Evolutionary conservation across 345 rosid species (phyloP).

Genomic region (Ceriops zippeliana): DNA sequence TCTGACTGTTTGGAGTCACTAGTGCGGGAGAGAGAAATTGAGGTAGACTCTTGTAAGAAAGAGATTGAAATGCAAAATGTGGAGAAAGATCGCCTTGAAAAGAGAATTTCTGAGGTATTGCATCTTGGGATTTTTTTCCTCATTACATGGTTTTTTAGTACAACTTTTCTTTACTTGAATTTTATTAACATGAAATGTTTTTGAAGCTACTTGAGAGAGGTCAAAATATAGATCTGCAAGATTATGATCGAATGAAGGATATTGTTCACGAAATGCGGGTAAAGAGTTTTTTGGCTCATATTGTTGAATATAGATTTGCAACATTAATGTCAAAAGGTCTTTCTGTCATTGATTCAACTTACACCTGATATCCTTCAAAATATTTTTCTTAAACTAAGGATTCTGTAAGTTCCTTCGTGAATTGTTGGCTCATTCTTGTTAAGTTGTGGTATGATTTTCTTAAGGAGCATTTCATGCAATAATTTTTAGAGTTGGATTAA

Average conservation of each 20-base stretch:
- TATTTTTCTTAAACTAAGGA: too few relatives aligned
- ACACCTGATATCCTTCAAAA: too few relatives aligned
- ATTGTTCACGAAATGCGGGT: constrained; percentile 64
- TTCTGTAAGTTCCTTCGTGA: too few relatives aligned
- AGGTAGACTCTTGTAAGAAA: constrained; percentile 63
- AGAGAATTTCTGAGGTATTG: constrained; percentile 71
- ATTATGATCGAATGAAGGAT: constrained; percentile 68
- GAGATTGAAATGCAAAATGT: constrained; percentile 58
- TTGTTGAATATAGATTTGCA: not conserved
- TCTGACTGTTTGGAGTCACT: constrained; percentile 45
- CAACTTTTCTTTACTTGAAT: constrained; percentile 5
- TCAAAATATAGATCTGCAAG: constrained; percentile 64
- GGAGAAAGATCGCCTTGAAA: constrained; percentile 61
- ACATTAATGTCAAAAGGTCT: too few relatives aligned
- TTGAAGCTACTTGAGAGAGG: constrained; percentile 66
- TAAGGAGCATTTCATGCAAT: too few relatives aligned
- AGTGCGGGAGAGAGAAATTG: constrained; percentile 58
- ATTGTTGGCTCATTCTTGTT: too few relatives aligned
- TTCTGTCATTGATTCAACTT: too few relatives aligned
- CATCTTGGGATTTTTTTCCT: constrained; percentile 9
- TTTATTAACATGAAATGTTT: constrained; percentile 24
- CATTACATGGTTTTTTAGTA: constrained; percentile 2
- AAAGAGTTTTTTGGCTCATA: not conserved
- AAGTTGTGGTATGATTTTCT: too few relatives aligned
- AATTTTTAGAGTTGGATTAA: too few relatives aligned